Evolutionary conservation across 495 filamentous ascomycete species (phyloP).

Genomic region (Pyrenula aspistea): DNA sequence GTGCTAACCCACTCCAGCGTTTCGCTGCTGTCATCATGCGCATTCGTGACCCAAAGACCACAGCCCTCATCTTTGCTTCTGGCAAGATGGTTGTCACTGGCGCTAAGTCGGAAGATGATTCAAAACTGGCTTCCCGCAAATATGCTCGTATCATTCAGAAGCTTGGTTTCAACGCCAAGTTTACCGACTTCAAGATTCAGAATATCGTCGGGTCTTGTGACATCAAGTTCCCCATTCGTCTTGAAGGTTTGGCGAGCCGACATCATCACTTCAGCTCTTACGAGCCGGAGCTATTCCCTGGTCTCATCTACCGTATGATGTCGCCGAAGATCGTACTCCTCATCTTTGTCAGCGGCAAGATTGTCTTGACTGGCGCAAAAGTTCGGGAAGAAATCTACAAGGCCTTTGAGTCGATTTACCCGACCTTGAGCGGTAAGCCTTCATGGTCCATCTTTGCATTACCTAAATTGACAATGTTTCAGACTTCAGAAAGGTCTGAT

Average conservation of each 20-base stretch:
- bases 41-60: constrained; percentile 98
- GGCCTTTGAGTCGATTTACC: constrained; percentile 98
- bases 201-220: constrained; percentile 99
- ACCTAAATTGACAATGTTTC: background rate
- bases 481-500: constrained; percentile 60
- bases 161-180: constrained; percentile 98
- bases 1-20: constrained; percentile 57
- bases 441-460: background rate
- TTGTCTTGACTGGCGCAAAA: constrained; percentile 94
- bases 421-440: constrained; percentile 77
- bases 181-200: constrained; percentile 99
- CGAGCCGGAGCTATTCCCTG: constrained; percentile 96
- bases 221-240: constrained; percentile 97
- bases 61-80: constrained; percentile 91
- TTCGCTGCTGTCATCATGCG: constrained; percentile 99
- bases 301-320: constrained; percentile 99
- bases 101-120: constrained; percentile 97
- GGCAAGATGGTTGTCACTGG: constrained; percentile 99
- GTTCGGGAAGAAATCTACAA: constrained; percentile 98
- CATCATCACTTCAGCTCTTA: constrained; percentile 99
- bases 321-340: constrained; percentile 98
- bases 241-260: constrained; percentile 87
- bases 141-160: constrained; percentile 99
- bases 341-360: constrained; percentile 98
- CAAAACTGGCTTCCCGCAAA: constrained; percentile 91